Conservation (phyloP, 2,329 filamentous ascomycete genomes). For the Verticillium nonalfalfae region DNA sequence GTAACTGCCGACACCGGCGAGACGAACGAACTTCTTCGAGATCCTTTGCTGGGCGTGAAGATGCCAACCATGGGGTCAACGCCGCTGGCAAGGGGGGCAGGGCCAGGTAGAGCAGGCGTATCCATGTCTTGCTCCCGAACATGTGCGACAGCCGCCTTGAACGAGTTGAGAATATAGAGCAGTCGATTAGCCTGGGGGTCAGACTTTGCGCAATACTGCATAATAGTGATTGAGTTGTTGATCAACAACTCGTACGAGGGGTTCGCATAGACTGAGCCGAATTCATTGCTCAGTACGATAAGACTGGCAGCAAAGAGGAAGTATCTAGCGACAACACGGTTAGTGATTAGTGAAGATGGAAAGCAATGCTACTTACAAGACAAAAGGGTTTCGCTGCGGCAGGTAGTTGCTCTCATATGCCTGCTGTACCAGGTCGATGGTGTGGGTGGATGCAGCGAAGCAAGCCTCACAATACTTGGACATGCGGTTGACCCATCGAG, state of each 20-base stretch:
- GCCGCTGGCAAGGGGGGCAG: conserved; percentile 11
- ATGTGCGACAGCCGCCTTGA: conserved; percentile 31
- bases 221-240: conserved; percentile 36
- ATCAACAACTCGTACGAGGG: conserved; percentile 32
- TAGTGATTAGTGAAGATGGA: not conserved
- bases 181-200: conserved; percentile 45
- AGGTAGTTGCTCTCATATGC: conserved; percentile 38
- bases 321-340: conserved; percentile 30
- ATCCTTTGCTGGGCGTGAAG: conserved; percentile 12
- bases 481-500: conserved; percentile 14
- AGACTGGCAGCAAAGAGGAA: conserved; percentile 50
- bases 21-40: conserved; percentile 9
- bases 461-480: conserved; percentile 37
- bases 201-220: conserved; percentile 38
- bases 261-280: conserved; percentile 41
- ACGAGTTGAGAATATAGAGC: conserved; percentile 41
- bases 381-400: conserved; percentile 46
- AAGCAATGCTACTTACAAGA: conserved; percentile 37
- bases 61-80: conserved; percentile 20
- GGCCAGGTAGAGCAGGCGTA: conserved; percentile 12
- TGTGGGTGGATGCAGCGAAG: conserved; percentile 42
- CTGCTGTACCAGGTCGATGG: conserved; percentile 37
- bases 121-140: conserved; percentile 6
- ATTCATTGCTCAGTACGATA: conserved; percentile 50
- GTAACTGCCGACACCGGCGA: not conserved